Evolutionary conservation across 2,329 filamentous ascomycete species (phyloP).

Genomic region (Knufia fluminis): DNA sequence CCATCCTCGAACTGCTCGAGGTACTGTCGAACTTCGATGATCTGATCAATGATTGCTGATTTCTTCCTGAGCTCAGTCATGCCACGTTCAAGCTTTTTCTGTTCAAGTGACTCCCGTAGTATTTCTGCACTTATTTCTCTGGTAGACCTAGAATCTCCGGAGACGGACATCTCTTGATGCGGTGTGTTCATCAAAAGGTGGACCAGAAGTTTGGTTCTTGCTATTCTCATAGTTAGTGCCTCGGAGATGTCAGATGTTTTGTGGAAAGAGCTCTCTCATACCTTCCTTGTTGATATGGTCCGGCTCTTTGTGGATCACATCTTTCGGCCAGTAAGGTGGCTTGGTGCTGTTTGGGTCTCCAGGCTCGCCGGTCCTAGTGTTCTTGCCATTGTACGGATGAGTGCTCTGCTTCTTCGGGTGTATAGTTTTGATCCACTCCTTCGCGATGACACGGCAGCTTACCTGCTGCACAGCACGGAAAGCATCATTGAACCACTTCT

Average conservation of each 20-base stretch:
- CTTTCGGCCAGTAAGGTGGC: slow-evolving; percentile 28
- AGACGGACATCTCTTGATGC: slow-evolving; percentile 12
- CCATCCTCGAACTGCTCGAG: slow-evolving; percentile 20
- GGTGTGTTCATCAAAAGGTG: slow-evolving; percentile 22
- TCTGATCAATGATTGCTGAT: slow-evolving; percentile 15
- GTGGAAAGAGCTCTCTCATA: too few species aligned
- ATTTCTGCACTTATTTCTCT: slow-evolving; percentile 14
- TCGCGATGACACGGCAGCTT: slow-evolving; percentile 37
- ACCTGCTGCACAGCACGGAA: slow-evolving; percentile 38
- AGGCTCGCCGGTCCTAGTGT: slow-evolving; percentile 28
- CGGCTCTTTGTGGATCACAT: slow-evolving; percentile 40
- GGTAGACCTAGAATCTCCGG: slow-evolving; percentile 1
- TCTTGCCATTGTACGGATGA: slow-evolving; percentile 41
- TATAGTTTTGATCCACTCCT: slow-evolving; percentile 39
- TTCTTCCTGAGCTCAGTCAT: slow-evolving; percentile 12
- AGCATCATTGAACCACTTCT: slow-evolving; percentile 33
- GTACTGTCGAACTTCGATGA: slow-evolving; percentile 16
- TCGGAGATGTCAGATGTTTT: too few species aligned
- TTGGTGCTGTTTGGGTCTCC: slow-evolving; percentile 37
- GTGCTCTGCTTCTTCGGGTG: slow-evolving; percentile 41
- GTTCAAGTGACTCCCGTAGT: slow-evolving; percentile 18
- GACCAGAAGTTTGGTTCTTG: slow-evolving; percentile 21
- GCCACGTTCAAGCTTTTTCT: slow-evolving; percentile 17
- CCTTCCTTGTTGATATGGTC: slow-evolving; percentile 40
- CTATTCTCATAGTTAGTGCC: slow-evolving; percentile 12